phyloP scores from a whole-genome alignment of 169 alveolate genomes.

The Plasmodium billcollinsi region DNA sequence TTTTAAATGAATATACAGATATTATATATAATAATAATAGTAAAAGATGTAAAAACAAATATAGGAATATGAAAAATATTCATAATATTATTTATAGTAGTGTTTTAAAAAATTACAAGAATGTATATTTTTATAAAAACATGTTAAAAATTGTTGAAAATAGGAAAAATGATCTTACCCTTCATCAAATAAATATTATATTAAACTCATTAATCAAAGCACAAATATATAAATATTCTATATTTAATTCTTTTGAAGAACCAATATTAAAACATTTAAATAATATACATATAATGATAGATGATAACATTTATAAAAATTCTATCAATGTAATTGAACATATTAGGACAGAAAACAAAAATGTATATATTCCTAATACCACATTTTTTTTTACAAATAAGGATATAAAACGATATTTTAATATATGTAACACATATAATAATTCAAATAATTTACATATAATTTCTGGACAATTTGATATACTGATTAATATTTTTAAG shows the following conservation, averaged over 20 bases:
- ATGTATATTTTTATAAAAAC: slow-evolving; percentile 62
- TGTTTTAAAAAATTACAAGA: slow-evolving; percentile 39
- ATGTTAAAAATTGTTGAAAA: slow-evolving; percentile 51
- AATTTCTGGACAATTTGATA: slow-evolving; percentile 49
- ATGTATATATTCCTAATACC: too few relatives aligned
- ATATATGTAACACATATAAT: neutral
- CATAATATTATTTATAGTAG: slow-evolving; percentile 62
- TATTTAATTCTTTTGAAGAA: slow-evolving; percentile 40
- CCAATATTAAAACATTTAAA: slow-evolving; percentile 66
- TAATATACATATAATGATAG: slow-evolving; percentile 7
- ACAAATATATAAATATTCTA: slow-evolving; percentile 39
- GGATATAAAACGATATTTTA: too few relatives aligned
- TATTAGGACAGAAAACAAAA: slow-evolving; percentile 9
- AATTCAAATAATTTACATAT: neutral
- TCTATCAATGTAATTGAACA: neutral
- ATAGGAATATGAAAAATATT: slow-evolving; percentile 27
- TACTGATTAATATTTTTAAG: slow-evolving; percentile 35
- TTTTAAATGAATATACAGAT: slow-evolving; percentile 41
- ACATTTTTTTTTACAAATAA: too few relatives aligned
- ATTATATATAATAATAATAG: slow-evolving; percentile 50
- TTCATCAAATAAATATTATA: slow-evolving; percentile 64
- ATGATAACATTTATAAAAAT: neutral
- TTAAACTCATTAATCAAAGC: slow-evolving; percentile 54
- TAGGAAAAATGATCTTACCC: slow-evolving; percentile 35
- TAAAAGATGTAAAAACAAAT: slow-evolving; percentile 56